Base-by-base conservation (phyloP, 768 basidiomycete species). In the Suillus variegatus region DNA sequence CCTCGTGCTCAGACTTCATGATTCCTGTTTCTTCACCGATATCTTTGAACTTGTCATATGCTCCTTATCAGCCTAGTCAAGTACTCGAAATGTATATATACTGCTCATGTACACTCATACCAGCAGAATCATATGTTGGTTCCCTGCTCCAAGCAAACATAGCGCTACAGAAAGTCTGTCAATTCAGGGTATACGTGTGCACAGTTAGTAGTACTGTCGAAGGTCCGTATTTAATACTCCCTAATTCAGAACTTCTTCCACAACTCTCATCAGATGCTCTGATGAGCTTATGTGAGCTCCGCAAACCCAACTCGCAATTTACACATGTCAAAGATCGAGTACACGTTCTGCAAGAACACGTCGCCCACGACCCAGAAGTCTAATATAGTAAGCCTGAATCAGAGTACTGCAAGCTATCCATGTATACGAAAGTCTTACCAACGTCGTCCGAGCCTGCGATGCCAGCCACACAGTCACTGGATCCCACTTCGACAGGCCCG, bases 291-390 rank as follows among this genome's bases (percentile, higher is more conserved):
- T 28, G 55, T 65, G 52, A 77, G 72, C 63, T 76, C 66, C 63
- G 83, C 83, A 55, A 84, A 83, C 44, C 82, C 80, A 55, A 84
- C 73, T 36, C 75, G 76, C 32, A 63, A 73, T 55, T 77, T 78
- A 6, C 65, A 68, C 10, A 76, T 64, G 35, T 83, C 72, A 47
- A 75, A 75, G 43, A 75, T 67, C 1, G 66, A 69, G 66, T 78
- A 78, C 16, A 77, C 72, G 40, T 74, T 78, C 51, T 75, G 69
- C 43, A 76, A 28, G 66, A 80, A 80, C 25, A 75, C 75, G 41
- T 77, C 77, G 5, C 78, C 78, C 10, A 78, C 70, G 65, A 79
- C 61, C 77, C 76, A 78, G 47, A 60, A 75, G 38, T 44, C 74
- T 78, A 38, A 43, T 18, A 14, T 32, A 51, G 25, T 16, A 22